Conservation (phyloP, 2,329 filamentous ascomycete genomes). For the Colletotrichum sidae region DNA sequence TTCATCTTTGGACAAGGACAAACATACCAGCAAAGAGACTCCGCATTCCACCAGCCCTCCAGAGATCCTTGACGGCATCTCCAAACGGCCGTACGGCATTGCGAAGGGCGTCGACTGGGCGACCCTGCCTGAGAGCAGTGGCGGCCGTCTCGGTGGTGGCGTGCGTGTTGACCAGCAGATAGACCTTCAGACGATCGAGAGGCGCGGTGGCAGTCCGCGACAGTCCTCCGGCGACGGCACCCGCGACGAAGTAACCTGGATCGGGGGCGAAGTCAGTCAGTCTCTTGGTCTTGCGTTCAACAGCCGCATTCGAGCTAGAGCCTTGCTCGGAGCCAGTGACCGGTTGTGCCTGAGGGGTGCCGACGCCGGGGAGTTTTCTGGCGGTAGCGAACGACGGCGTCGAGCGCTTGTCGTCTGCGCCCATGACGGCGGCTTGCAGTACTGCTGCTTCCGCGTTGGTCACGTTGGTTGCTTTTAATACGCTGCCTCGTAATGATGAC, state of each 20-base stretch:
- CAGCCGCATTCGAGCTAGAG: slow-evolving; percentile 42
- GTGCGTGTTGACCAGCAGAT: slow-evolving; percentile 90
- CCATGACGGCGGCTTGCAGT: slow-evolving; percentile 27
- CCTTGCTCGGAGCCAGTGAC: slow-evolving; percentile 39
- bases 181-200: slow-evolving; percentile 96
- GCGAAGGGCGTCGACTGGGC: slow-evolving; percentile 71
- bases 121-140: slow-evolving; percentile 76
- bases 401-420: slow-evolving; percentile 28
- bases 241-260: slow-evolving; percentile 98
- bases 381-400: slow-evolving; percentile 13
- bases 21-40: slow-evolving; percentile 90
- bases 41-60: slow-evolving; percentile 85
- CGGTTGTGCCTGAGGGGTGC: slow-evolving; percentile 45
- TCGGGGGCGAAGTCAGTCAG: slow-evolving; percentile 80
- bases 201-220: slow-evolving; percentile 96
- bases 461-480: slow-evolving; percentile 15
- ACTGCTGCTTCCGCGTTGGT: slow-evolving; percentile 27
- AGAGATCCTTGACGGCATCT: slow-evolving; percentile 81
- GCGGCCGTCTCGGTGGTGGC: slow-evolving; percentile 68
- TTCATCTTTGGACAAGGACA: not conserved
- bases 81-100: slow-evolving; percentile 77
- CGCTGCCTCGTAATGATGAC: not conserved
- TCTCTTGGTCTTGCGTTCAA: slow-evolving; percentile 56
- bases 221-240: slow-evolving; percentile 92
- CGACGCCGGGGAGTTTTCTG: slow-evolving; percentile 45